Conservation (phyloP, 495 filamentous ascomycete species). For the Neurospora discreta region DNA sequence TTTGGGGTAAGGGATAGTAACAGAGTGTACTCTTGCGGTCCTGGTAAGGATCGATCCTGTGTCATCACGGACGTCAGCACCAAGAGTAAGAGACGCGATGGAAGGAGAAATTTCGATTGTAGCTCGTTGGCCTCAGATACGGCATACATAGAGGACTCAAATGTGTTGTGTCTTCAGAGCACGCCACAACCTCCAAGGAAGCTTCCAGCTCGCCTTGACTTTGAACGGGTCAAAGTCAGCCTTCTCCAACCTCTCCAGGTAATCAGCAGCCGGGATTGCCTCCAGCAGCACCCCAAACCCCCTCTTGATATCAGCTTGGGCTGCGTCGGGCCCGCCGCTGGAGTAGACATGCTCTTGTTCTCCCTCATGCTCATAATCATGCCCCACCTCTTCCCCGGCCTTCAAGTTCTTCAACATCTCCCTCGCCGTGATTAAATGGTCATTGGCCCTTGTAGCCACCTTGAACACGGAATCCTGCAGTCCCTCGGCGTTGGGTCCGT, state of each 20-base stretch:
- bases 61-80: background rate
- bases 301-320: slow-evolving; percentile 42
- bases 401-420: slow-evolving; percentile 78
- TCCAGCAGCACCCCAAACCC: slow-evolving; percentile 73
- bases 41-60: background rate
- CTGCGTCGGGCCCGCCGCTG: slow-evolving; percentile 19
- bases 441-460: slow-evolving; percentile 85
- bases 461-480: slow-evolving; percentile 81
- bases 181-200: slow-evolving; percentile 79
- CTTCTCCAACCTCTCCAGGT: slow-evolving; percentile 65
- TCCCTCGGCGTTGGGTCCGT: slow-evolving; percentile 64
- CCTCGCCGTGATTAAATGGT: slow-evolving; percentile 87
- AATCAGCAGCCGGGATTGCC: slow-evolving; percentile 63
- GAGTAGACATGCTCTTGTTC: slow-evolving; percentile 66
- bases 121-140: background rate
- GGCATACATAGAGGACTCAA: slow-evolving; percentile 10
- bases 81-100: background rate
- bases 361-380: slow-evolving; percentile 75
- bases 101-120: background rate
- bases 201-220: slow-evolving; percentile 69
- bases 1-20: background rate
- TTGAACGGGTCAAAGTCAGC: slow-evolving; percentile 67
- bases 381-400: slow-evolving; percentile 59
- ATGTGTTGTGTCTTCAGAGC: slow-evolving; percentile 52
- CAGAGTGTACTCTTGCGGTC: background rate